These are phyloP conservation scores for Cyberlindnera nakhonratchasimensis DNA, from an alignment of 805 yeast genomes.

Conservation along the genomic window DNA sequence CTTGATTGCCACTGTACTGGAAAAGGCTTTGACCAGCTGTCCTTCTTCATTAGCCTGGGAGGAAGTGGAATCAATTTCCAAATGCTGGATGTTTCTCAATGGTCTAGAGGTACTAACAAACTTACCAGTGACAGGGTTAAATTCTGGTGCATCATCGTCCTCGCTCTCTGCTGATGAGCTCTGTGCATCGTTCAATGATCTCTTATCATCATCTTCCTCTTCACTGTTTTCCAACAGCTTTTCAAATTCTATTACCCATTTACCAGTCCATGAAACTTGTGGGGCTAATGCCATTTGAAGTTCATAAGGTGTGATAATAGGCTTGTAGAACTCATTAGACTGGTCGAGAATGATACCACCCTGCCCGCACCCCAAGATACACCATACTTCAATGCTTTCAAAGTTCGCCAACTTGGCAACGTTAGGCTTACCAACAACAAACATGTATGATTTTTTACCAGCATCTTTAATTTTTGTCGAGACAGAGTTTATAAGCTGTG, in stretches of 20 bases:
- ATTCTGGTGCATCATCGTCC: slow-evolving; percentile 68
- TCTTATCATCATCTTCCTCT: slow-evolving; percentile 28
- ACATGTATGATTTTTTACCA: slow-evolving; percentile 88
- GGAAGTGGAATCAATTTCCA: slow-evolving; percentile 49
- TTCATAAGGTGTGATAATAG: slow-evolving; percentile 93
- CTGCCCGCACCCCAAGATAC: slow-evolving; percentile 89
- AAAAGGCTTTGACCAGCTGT: slow-evolving; percentile 49
- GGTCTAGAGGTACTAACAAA: slow-evolving; percentile 72
- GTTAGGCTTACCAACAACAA: slow-evolving; percentile 97
- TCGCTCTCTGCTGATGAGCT: slow-evolving; percentile 31
- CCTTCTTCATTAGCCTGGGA: slow-evolving; percentile 13
- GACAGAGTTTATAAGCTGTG: slow-evolving; percentile 58
- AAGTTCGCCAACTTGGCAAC: slow-evolving; percentile 96
- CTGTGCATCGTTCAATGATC: slow-evolving; percentile 12
- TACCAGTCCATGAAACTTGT: slow-evolving; percentile 85
- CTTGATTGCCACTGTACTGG: slow-evolving; percentile 59
- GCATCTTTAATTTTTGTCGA: slow-evolving; percentile 60
- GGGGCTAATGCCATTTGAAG: slow-evolving; percentile 72
- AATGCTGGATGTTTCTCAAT: slow-evolving; percentile 59
- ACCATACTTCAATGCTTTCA: slow-evolving; percentile 93
- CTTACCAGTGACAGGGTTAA: slow-evolving; percentile 85
- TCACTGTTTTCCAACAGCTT: slow-evolving; percentile 41
- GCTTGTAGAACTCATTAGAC: slow-evolving; percentile 77
- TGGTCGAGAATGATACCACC: slow-evolving; percentile 87
- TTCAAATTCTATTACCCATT: slow-evolving; percentile 84